A percentile compares a stretch with the other conserved stretches of the same genome.
Evolutionary conservation across 1,284 basidiomycete genomes (phyloP).

Genomic region (Pulveroboletus sp.): DNA sequence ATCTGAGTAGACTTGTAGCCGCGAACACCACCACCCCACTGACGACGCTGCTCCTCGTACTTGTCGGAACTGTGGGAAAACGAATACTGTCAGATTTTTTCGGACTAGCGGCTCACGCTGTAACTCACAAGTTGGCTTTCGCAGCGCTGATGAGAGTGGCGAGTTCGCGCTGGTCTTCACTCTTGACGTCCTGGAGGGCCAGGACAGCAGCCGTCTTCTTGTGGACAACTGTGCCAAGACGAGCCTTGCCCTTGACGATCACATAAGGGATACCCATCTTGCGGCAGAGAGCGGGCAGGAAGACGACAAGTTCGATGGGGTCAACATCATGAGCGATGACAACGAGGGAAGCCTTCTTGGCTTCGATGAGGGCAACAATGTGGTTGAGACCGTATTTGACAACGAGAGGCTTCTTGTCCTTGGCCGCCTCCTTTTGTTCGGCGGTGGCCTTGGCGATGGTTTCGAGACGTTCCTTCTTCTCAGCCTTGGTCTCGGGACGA

Average conservation of each 20-base stretch:
- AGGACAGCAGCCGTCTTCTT: conserved; percentile 97
- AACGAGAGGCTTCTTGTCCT: conserved; percentile 93
- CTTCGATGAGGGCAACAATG: conserved; percentile 91
- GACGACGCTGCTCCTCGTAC: conserved; percentile 87
- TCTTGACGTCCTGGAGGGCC: conserved; percentile 90
- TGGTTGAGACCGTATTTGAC: conserved; percentile 99
- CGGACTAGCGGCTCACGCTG: not conserved
- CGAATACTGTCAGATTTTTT: conserved; percentile 7
- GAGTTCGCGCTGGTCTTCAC: conserved; percentile 93
- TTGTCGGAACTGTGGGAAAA: conserved; percentile 77
- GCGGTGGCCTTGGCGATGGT: conserved; percentile 75
- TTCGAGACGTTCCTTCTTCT: conserved; percentile 95
- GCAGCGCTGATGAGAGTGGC: conserved; percentile 90
- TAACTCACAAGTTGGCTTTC: conserved; percentile 92
- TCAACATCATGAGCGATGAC: conserved; percentile 98
- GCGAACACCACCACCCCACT: conserved; percentile 96
- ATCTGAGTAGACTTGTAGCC: conserved; percentile 92
- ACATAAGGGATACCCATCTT: conserved; percentile 99
- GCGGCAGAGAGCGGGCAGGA: conserved; percentile 96
- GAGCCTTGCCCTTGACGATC: conserved; percentile 97
- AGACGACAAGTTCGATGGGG: conserved; percentile 98
- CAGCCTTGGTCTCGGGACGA: conserved; percentile 91
- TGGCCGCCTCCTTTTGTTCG: conserved; percentile 74
- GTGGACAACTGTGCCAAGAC: conserved; percentile 95
- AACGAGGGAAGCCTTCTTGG: conserved; percentile 97